Base-by-base conservation (phyloP, 192 early-diverging fungal species). In the Coemansia guatemalensis region DNA sequence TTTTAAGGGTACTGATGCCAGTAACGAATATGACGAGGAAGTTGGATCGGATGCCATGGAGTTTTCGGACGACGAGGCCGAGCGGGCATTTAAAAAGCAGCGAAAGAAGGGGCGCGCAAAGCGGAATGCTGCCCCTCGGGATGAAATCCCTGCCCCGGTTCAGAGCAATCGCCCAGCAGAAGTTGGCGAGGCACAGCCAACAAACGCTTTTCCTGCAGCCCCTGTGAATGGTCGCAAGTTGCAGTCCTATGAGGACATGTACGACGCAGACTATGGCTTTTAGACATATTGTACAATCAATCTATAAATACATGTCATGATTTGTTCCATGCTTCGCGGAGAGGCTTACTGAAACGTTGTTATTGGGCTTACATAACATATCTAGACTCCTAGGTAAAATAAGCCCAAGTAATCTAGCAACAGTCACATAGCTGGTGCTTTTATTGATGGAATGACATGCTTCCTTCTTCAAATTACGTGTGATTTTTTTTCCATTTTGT, bases 61-160 rank as follows among this genome's bases (percentile, higher is more conserved):
- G 64, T 98, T 97, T 70, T 96, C 94, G 14, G 96, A 98, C 73
- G 96, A 98, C 71, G 96, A 98, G 64, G 69, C 89, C 53, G 96
- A 98, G 67, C 64, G 67, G 56, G 82, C 86, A 48, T 74, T 85
- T 51, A 88, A 78, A 51, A 56, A 73, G 49, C 86, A 87, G 58
- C 77, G 78, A 35, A 62, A 60, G 50, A 68, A 75, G 62, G 75
- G 75, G 20, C 75, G 78, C 55, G 68, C 62, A 65, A 68, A 54
- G 49, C 69, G 75, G 63, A 22, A 7, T 35, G 4, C 41, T 53
- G 49, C 32, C n/a, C n/a, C n/a, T n/a, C 17, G 33, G 18, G 54
- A 48, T 7, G 48, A 33, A 25, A 17, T 39, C 29, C 8, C 50
- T 21, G 35, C 39, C 62, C 9, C 44, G 8, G 30, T 32, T 32